These are phyloP conservation scores for Chytriomyces hyalinus DNA, from an alignment of 192 early-diverging fungal species.

Conservation along the genomic window DNA sequence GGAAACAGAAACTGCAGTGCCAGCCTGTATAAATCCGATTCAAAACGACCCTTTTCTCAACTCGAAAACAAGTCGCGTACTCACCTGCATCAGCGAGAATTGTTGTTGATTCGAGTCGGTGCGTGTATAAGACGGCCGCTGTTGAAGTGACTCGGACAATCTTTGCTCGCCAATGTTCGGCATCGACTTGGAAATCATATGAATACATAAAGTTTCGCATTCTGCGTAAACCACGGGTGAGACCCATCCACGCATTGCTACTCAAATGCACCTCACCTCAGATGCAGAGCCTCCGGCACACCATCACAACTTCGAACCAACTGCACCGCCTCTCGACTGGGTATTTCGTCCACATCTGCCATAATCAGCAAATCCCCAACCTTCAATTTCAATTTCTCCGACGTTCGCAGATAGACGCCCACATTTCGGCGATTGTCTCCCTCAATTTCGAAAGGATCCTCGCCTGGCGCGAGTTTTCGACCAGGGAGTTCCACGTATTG, in stretches of 20 bases:
- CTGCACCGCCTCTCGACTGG: conserved; percentile 47
- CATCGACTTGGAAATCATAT: conserved; percentile 62
- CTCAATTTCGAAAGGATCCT: conserved; percentile 59
- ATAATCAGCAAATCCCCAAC: conserved; percentile 58
- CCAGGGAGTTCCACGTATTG: conserved; percentile 44
- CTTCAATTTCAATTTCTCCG: conserved; percentile 9
- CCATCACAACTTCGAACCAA: conserved; percentile 51
- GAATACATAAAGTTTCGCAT: conserved; percentile 63
- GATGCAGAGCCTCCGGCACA: conserved; percentile 54
- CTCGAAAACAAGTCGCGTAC: neutral
- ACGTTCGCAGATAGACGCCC: conserved; percentile 45
- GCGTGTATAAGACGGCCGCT: conserved; percentile 39
- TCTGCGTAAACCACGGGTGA: conserved; percentile 20
- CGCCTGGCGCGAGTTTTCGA: conserved; percentile 26
- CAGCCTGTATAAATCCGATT: conserved; percentile 41
- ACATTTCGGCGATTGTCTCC: conserved; percentile 48
- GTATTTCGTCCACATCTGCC: conserved; percentile 68
- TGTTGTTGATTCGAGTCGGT: conserved; percentile 39
- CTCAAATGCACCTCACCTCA: conserved; percentile 26
- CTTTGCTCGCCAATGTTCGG: conserved; percentile 54
- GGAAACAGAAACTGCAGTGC: conserved; percentile 73
- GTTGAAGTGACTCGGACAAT: conserved; percentile 43
- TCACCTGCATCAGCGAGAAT: conserved; percentile 59
- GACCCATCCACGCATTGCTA: neutral
- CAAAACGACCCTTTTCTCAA: neutral